Conservation (phyloP, 306 rosid species). For the Ziziphus jujuba region DNA sequence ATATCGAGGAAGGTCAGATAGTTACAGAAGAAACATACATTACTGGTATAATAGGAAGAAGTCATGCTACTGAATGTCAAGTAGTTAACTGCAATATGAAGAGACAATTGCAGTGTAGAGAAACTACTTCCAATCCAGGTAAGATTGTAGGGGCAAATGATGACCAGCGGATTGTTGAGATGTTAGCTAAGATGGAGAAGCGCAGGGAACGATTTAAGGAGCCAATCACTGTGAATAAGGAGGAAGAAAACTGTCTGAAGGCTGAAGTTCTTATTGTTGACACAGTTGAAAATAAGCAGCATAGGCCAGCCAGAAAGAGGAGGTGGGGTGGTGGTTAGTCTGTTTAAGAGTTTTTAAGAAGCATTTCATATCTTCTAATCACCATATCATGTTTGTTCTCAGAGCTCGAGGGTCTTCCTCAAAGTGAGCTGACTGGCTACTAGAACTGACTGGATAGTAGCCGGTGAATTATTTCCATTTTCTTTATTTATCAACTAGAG, state of each 20-base stretch:
- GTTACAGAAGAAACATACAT: slow-evolving; percentile 36
- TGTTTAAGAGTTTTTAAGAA: slow-evolving; percentile 11
- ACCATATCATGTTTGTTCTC: slow-evolving; percentile 7
- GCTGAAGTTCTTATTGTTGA: slow-evolving; percentile 34
- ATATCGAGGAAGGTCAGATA: slow-evolving; percentile 60
- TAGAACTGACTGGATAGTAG: not conserved
- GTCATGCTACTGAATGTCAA: slow-evolving; percentile 32
- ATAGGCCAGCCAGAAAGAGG: slow-evolving; percentile 69
- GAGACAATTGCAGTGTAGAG: slow-evolving; percentile 16
- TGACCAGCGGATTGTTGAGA: slow-evolving; percentile 55
- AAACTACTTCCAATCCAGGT: slow-evolving; percentile 19
- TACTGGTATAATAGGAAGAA: slow-evolving; percentile 22
- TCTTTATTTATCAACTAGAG: too few relatives aligned
- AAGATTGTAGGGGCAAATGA: slow-evolving; percentile 33
- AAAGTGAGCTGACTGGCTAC: too few relatives aligned
- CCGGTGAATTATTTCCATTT: not conserved
- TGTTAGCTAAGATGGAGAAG: slow-evolving; percentile 76
- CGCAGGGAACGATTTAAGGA: slow-evolving; percentile 80
- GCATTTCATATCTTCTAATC: not conserved
- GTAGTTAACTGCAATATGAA: slow-evolving; percentile 18
- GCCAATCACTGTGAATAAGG: slow-evolving; percentile 45
- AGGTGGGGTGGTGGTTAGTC: slow-evolving; percentile 46
- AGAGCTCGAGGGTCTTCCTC: slow-evolving; percentile 1
- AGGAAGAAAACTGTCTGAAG: slow-evolving; percentile 41
- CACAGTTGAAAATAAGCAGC: slow-evolving; percentile 38